A percentile compares a stretch with the other conserved stretches of the same genome.
Conservation (phyloP, 148 eudicot species). For the Oxyria digyna region DNA sequence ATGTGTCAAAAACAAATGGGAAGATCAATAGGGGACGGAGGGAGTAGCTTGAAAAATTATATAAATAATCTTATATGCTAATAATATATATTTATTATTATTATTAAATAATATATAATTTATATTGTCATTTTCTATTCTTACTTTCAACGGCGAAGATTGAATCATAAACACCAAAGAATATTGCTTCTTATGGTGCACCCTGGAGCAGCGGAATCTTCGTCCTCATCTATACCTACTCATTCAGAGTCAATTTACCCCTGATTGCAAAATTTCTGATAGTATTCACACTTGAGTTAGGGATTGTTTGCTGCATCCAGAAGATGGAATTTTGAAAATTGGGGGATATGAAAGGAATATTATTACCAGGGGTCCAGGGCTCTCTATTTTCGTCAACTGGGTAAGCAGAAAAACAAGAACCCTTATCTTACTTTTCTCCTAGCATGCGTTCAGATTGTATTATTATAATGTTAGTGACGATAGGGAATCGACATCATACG, state of each 20-base stretch:
- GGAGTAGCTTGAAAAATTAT: too few relatives aligned
- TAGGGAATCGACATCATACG: too few relatives aligned
- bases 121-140: too few relatives aligned
- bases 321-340: neutral
- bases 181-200: neutral
- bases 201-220: neutral
- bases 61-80: too few relatives aligned
- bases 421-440: constrained; percentile 2
- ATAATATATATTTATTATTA: too few relatives aligned
- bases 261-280: neutral
- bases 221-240: too few relatives aligned
- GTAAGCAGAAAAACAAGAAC: neutral
- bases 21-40: too few relatives aligned
- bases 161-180: neutral
- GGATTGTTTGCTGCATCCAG: neutral
- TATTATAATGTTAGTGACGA: neutral
- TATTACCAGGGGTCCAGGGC: neutral
- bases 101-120: too few relatives aligned
- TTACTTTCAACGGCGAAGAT: neutral
- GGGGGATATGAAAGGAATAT: constrained; percentile 2
- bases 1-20: too few relatives aligned
- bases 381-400: neutral
- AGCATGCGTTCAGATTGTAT: constrained; percentile 7
- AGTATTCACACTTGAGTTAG: neutral
- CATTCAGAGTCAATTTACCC: too few relatives aligned